Conservation (phyloP, 768 basidiomycete genomes). For the Mycena floridula region DNA sequence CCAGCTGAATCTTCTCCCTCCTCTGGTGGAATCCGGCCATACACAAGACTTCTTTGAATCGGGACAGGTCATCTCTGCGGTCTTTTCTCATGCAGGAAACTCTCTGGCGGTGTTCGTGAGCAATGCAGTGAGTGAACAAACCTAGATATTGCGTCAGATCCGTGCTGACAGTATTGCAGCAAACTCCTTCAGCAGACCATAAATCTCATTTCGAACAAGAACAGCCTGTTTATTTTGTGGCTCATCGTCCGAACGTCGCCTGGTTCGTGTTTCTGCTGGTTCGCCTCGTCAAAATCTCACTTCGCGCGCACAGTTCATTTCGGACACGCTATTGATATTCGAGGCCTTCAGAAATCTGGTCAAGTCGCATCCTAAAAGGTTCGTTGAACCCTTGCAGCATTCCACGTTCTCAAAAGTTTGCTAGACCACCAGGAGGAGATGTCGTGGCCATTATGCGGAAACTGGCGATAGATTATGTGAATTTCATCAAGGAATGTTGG, state of each 20-base stretch:
- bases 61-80: constrained; percentile 47
- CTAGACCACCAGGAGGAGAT: too few relatives aligned
- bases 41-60: constrained; percentile 43
- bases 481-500: constrained; percentile 73
- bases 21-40: constrained; percentile 47
- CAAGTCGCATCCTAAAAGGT: too few relatives aligned
- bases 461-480: constrained; percentile 70
- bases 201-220: constrained; percentile 26
- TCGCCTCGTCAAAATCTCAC: background rate
- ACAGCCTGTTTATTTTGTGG: constrained; percentile 60
- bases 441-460: constrained; percentile 51
- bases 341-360: constrained; percentile 59
- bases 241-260: constrained; percentile 14
- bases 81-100: constrained; percentile 56
- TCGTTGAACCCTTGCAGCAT: too few relatives aligned
- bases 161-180: constrained; percentile 19
- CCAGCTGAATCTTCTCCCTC: constrained; percentile 55
- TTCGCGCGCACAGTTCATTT: constrained; percentile 57
- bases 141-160: background rate
- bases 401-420: too few relatives aligned
- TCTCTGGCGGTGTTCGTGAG: constrained; percentile 54
- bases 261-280: constrained; percentile 31
- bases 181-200: constrained; percentile 14
- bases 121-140: constrained; percentile 22
- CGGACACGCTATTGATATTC: constrained; percentile 72